Conservation (phyloP, 2,329 filamentous ascomycete genomes). For the Septoria petroselini region DNA sequence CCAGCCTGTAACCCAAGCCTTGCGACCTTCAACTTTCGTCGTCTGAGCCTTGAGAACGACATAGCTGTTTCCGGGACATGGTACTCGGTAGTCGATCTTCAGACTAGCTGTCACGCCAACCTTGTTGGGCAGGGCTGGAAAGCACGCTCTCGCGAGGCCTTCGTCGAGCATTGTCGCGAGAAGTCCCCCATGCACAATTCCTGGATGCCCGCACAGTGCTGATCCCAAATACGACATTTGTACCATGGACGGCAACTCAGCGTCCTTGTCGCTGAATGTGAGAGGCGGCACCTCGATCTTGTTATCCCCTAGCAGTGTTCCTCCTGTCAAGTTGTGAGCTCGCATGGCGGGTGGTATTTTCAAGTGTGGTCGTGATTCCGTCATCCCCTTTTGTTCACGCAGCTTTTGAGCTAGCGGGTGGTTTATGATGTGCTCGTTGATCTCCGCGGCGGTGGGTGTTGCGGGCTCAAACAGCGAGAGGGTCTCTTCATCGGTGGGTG, state of each 20-base stretch:
- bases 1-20: constrained; percentile 87
- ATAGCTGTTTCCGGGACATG: constrained; percentile 70
- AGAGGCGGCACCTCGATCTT: constrained; percentile 79
- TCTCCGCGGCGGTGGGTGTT: constrained; percentile 52
- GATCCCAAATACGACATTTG: constrained; percentile 73
- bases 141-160: constrained; percentile 81
- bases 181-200: constrained; percentile 85
- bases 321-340: constrained; percentile 74
- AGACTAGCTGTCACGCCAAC: constrained; percentile 83
- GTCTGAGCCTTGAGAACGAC: constrained; percentile 77
- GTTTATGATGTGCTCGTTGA: constrained; percentile 70
- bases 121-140: constrained; percentile 81
- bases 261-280: constrained; percentile 64
- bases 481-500: constrained; percentile 69
- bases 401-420: constrained; percentile 72
- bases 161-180: constrained; percentile 93
- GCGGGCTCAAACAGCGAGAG: constrained; percentile 61
- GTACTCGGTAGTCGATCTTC: constrained; percentile 76
- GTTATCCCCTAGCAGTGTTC: constrained; percentile 70
- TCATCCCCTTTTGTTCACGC: constrained; percentile 63
- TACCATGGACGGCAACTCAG: constrained; percentile 57
- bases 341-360: constrained; percentile 73
- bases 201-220: constrained; percentile 83
- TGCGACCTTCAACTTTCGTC: constrained; percentile 81
- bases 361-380: constrained; percentile 78